A percentile compares a stretch with the other conserved stretches of the same genome.
phyloP scores from a whole-genome alignment of 1,139 yeast species.

The Geotrichum citri-aurantii region DNA sequence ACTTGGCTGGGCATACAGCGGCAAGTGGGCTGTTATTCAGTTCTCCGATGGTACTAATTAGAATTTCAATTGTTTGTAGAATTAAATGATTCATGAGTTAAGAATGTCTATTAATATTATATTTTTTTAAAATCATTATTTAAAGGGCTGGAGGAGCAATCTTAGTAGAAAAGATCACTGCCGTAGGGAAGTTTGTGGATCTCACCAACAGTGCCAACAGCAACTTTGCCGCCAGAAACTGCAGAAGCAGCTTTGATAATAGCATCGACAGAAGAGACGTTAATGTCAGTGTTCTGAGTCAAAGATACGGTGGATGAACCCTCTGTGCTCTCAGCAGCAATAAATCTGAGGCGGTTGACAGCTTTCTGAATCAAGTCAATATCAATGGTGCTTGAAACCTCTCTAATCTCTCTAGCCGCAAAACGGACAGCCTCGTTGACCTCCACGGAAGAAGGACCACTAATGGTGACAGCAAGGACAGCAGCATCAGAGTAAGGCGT shows the following conservation, averaged over 20 bases:
- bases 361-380: slow-evolving; percentile 43
- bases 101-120: neutral
- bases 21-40: slow-evolving; percentile 88
- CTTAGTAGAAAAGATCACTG: slow-evolving; percentile 55
- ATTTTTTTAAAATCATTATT: neutral
- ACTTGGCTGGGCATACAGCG: slow-evolving; percentile 78
- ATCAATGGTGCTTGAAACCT: slow-evolving; percentile 42
- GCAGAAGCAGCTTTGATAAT: slow-evolving; percentile 47
- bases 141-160: too few species aligned
- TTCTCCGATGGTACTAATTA: slow-evolving; percentile 30
- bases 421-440: slow-evolving; percentile 60
- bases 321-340: slow-evolving; percentile 38
- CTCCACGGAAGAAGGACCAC: slow-evolving; percentile 51
- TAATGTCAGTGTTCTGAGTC: slow-evolving; percentile 24
- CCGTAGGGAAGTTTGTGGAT: slow-evolving; percentile 81
- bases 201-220: slow-evolving; percentile 89
- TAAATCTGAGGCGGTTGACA: slow-evolving; percentile 41
- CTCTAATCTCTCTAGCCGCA: slow-evolving; percentile 52
- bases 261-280: slow-evolving; percentile 38
- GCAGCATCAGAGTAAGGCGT: slow-evolving; percentile 74
- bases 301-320: slow-evolving; percentile 23
- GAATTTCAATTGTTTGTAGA: neutral
- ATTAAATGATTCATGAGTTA: neutral
- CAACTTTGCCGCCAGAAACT: slow-evolving; percentile 58
- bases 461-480: slow-evolving; percentile 64